phyloP scores from a whole-genome alignment of 768 basidiomycete species.

The Naganishia randhawae region DNA sequence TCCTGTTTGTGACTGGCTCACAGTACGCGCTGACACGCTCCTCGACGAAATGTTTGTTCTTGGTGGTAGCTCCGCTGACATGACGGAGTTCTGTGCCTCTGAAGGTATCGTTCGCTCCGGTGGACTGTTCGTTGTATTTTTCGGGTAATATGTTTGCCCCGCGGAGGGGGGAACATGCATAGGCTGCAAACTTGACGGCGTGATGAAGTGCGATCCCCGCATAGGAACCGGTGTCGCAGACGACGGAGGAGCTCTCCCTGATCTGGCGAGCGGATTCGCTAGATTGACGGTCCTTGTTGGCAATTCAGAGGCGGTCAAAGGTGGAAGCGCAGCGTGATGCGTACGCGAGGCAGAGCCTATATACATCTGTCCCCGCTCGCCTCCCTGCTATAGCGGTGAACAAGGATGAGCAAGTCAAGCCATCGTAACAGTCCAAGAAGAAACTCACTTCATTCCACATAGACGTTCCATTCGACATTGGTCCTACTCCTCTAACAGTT shows the following conservation, averaged over 20 bases:
- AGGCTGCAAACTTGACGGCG: conserved; percentile 13
- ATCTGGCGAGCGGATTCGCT: conserved; percentile 10
- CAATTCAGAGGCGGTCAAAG: background rate
- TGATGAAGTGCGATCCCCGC: conserved; percentile 26
- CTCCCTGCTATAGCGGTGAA: background rate
- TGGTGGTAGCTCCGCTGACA: background rate
- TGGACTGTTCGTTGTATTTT: background rate
- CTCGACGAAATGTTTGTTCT: background rate
- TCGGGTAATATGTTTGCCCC: background rate
- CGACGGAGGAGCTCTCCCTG: conserved; percentile 5
- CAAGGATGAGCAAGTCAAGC: background rate
- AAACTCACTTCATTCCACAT: background rate
- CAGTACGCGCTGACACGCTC: background rate
- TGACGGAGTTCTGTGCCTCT: background rate
- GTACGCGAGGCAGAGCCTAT: background rate
- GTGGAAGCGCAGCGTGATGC: background rate
- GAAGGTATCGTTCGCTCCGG: background rate
- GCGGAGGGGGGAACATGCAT: background rate
- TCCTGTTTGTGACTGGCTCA: conserved; percentile 3
- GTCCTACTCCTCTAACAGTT: background rate
- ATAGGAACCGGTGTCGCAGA: conserved; percentile 18
- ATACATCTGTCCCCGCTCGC: background rate
- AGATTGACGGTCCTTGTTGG: conserved; percentile 13
- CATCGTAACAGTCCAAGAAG: no score
- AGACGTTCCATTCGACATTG: background rate